Base-by-base conservation (phyloP, 1,284 basidiomycete genomes). In the Ustilago sp. region DNA sequence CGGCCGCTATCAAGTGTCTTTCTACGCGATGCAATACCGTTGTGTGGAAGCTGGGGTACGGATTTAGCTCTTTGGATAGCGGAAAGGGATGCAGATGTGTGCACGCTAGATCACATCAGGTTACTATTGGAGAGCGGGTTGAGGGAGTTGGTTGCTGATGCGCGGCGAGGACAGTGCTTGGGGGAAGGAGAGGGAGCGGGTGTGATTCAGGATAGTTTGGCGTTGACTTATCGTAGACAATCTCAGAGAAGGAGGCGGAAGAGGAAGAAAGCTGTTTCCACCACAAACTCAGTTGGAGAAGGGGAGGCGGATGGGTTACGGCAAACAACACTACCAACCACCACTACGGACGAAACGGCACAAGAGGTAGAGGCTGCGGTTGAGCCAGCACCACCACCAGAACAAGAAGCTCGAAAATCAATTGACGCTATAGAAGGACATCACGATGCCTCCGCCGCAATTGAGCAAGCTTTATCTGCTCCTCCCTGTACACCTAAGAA, bases 31-130 rank as follows among this genome's bases (percentile, higher is more conserved):
- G 65, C 81, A 4, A 23, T 36, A 11, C 59, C 63, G 6, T 28
- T 80, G 23, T 79, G 68, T 55, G 56, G 57, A 15, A 77, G 68
- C 43, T 80, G 68, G 68, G 77, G 69, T 1, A 19, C 28, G 0
- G 63, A 73, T 36, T 38, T 74, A 32, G 34, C 45, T 4, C 15
- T 28, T 17, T 73, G 61, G 19, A 59, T 66, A 3, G 56, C 41
- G 13, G 12, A 53, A n/a, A 43, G 50, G 15, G 54, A 34, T 15
- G 63, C 63, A 2, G 70, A 72, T 55, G 68, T 72, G 31, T 70
- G 70, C 32, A 77, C 75, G 34, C 36, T 77, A 12, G 34, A 70
- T 31, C 67, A 74, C 47, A 50, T 77, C 7, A 23, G 55, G 34
- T 12, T 69, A 51, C 31, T 77, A 43, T 59, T 77, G 58, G 75